Base-by-base conservation (phyloP, 257 asterid genomes). In the Craterostigma plantagineum region DNA sequence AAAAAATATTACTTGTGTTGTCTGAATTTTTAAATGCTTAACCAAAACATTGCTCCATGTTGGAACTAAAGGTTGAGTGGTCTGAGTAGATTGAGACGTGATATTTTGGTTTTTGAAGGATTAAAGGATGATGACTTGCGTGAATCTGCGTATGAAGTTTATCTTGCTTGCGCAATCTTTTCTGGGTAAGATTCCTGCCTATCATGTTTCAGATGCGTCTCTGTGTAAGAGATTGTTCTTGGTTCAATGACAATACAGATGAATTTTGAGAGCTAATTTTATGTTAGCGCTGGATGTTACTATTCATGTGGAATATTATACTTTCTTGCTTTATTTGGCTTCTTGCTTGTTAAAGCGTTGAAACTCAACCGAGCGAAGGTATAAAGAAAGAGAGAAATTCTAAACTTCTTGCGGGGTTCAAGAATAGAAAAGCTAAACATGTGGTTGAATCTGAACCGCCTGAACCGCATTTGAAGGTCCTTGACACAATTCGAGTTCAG, bases 71-170 rank as follows among this genome's bases (percentile, higher is more conserved):
- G 40, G 14, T 36, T 10, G 37, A 11, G 17, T 16, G 60, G 42
- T 71, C 69, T 71, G 85, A 72, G 66, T 68, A 64, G 76, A 74
- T 86, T 87, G 98, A 87, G 79, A 58, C 73, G 68, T 58, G 55
- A 48, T 53, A n/a, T 68, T 69, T 65, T 72, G 93, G 80, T 48
- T 59, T 68, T 23, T 87, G 87, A 87, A 87, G 95, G 92, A 61
- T 67, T 87, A 62, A 67, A 55, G 70, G 98, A 76, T 27, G 93
- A 87, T 53, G 91, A 87, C 68, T 62, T 87, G 76, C 72, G 85
- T 71, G 95, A 82, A 67, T 63, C 93, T 52, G 92, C 95, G 45
- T 87, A 82, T 49, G 93, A 82, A 79, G 82, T 77, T 48, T 70
- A 81, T 58, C 73, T 82, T 59, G 78, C 92, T 35, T 72, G 92